Evolutionary conservation across 2,329 filamentous ascomycete species (phyloP).

Genomic region (Penicillium griseofulvum): DNA sequence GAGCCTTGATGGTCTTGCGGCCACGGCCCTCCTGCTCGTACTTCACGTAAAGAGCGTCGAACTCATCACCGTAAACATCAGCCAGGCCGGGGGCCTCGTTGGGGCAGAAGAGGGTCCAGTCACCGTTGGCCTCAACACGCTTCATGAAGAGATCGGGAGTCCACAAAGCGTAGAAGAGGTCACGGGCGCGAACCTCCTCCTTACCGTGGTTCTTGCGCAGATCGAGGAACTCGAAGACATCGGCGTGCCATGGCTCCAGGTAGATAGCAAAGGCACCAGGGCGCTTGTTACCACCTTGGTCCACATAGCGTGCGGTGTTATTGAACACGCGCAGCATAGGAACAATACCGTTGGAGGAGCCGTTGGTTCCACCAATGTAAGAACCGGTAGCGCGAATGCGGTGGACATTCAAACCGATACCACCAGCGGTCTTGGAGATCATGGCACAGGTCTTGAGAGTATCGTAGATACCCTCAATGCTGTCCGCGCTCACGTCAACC

Average conservation of each 20-base stretch:
- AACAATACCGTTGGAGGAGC: slow-evolving; percentile 93
- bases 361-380: slow-evolving; percentile 97
- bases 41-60: slow-evolving; percentile 84
- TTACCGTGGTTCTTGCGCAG: slow-evolving; percentile 99
- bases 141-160: slow-evolving; percentile 99
- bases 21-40: slow-evolving; percentile 88
- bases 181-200: slow-evolving; percentile 93
- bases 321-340: slow-evolving; percentile 99
- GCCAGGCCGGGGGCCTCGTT: slow-evolving; percentile 93
- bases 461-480: slow-evolving; percentile 98
- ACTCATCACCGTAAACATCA: slow-evolving; percentile 96
- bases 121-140: slow-evolving; percentile 92
- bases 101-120: slow-evolving; percentile 98
- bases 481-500: slow-evolving; percentile 99
- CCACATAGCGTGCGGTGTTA: slow-evolving; percentile 97
- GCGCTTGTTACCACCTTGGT: slow-evolving; percentile 98
- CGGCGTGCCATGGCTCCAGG: slow-evolving; percentile 97
- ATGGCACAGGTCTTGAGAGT: slow-evolving; percentile 98
- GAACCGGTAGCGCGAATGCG: slow-evolving; percentile 95
- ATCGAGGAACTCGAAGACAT: slow-evolving; percentile 96
- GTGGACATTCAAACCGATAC: slow-evolving; percentile 95
- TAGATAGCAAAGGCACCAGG: slow-evolving; percentile 98
- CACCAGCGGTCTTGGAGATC: slow-evolving; percentile 99
- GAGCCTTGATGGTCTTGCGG: slow-evolving; percentile 87
- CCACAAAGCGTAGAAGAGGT: slow-evolving; percentile 97